Conservation (phyloP, 2,329 filamentous ascomycete species). For the Trichoderma citrinoviride region DNA sequence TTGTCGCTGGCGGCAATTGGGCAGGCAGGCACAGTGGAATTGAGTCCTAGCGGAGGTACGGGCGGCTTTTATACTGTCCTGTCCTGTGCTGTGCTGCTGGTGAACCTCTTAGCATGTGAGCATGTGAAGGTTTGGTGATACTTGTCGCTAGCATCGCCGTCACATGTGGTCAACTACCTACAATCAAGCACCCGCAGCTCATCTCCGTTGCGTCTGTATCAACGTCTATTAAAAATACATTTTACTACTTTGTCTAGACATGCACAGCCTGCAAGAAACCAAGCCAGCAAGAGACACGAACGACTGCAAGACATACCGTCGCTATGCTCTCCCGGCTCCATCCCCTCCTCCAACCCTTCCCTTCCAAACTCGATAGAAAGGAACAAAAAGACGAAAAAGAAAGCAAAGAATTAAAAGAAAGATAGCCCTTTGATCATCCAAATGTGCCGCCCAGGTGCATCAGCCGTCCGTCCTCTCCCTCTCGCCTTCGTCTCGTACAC, state of each 20-base stretch:
- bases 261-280: slow-evolving; percentile 22
- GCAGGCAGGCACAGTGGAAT: background rate
- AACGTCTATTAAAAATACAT: slow-evolving; percentile 45
- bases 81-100: too few species aligned
- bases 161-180: too few species aligned
- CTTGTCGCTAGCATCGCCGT: too few species aligned
- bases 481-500: slow-evolving; percentile 20
- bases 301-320: background rate
- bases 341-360: slow-evolving; percentile 1
- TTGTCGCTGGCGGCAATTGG: slow-evolving; percentile 2
- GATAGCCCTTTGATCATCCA: slow-evolving; percentile 16
- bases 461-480: slow-evolving; percentile 17
- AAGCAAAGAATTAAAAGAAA: background rate
- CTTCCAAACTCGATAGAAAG: background rate
- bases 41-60: background rate
- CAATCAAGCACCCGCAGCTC: background rate
- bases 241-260: slow-evolving; percentile 36
- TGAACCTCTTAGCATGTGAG: too few species aligned
- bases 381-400: slow-evolving; percentile 1
- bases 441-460: slow-evolving; percentile 11
- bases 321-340: background rate
- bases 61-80: too few species aligned
- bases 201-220: slow-evolving; percentile 24
- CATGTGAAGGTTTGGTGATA: too few species aligned
- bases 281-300: background rate